Evolutionary conservation across 768 basidiomycete genomes (phyloP).

Genomic region (Pleurotus ostreatus): DNA sequence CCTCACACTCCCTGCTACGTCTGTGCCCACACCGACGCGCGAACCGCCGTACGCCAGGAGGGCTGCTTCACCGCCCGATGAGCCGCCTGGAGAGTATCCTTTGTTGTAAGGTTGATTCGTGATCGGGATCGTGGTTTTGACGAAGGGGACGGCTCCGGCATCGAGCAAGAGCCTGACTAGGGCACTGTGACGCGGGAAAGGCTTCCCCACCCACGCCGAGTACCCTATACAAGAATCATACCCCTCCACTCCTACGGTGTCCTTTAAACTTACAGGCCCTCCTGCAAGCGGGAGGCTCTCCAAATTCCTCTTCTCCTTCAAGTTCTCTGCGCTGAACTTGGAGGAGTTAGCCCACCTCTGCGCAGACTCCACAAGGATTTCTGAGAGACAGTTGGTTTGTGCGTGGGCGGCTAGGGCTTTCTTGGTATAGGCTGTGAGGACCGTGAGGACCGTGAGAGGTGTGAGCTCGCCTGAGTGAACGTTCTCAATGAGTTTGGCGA

Average conservation of each 20-base stretch:
- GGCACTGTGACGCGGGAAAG: slow-evolving; percentile 42
- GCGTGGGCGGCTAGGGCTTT: slow-evolving; percentile 40
- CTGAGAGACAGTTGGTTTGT: slow-evolving; percentile 54
- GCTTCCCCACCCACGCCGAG: slow-evolving; percentile 42
- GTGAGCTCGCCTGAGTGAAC: slow-evolving; percentile 26
- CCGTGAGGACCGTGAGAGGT: slow-evolving; percentile 30
- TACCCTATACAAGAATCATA: slow-evolving; percentile 61
- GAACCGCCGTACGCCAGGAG: slow-evolving; percentile 61
- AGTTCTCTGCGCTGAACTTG: neutral
- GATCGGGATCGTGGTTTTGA: slow-evolving; percentile 63
- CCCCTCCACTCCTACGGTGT: slow-evolving; percentile 49
- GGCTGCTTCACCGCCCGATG: slow-evolving; percentile 65
- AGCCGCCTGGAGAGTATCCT: slow-evolving; percentile 56
- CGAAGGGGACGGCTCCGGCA: slow-evolving; percentile 63
- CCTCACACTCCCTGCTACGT: slow-evolving; percentile 67
- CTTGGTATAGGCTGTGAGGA: slow-evolving; percentile 42
- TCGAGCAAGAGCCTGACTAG: slow-evolving; percentile 49
- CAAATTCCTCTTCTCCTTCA: slow-evolving; percentile 12
- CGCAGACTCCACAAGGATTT: slow-evolving; percentile 44
- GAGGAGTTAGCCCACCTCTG: slow-evolving; percentile 20
- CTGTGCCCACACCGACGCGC: slow-evolving; percentile 62
- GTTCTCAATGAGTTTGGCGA: slow-evolving; percentile 23
- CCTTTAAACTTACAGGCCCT: slow-evolving; percentile 53
- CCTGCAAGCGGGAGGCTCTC: slow-evolving; percentile 42
- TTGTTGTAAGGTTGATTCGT: slow-evolving; percentile 49